Base-by-base conservation (phyloP, 257 asterid species). In the Capsicum baccatum region DNA sequence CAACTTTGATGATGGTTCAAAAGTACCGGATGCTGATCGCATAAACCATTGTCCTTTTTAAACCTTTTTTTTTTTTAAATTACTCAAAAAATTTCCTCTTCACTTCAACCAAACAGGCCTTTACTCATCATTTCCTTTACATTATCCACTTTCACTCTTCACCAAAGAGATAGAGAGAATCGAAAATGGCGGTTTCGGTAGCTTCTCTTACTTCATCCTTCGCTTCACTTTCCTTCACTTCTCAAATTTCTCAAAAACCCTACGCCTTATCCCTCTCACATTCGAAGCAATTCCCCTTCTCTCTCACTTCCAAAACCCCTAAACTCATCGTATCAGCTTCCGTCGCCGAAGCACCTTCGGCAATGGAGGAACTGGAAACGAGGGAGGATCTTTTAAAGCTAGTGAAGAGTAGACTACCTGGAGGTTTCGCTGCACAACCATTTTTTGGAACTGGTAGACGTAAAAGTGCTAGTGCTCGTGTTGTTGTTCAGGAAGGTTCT, bases 341-440 rank as follows among this genome's bases (percentile, higher is more conserved):
- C 62, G 85, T 89, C 66, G 92, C 88, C 47, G 89, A 87, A 13
- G 88, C 85, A 87, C 92, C 33, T 26, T 26, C 71, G 86, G 87
- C 57, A 57, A 80, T 16, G 88, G 79, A 42, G 83, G 92, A 86
- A 3, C 26, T 89, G 19, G 98, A 92, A 80, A 86, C 97, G 0
- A 33, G 50, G 15, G 92, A 62, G 6, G 96, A 94, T 84, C 82
- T 97, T 84, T 86, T 88, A 88, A 87, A 89, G 63, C 79, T 87
- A n/a, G 99, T 97, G 17, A 95, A 97, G 83, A 88, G 99, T 7
- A 91, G 97, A 83, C 97, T 97, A 63, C 98, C 99, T 0, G 98
- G 99, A 4, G 99, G 99, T 17, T 95, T 97, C 71, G 99, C 98
- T 0, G 98, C 99, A 52, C 99, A 97, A 92, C 92, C 84, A 19